A percentile compares a stretch with the other conserved stretches of the same genome.
Conservation (phyloP, 2,329 filamentous ascomycete genomes). For the Macrophomina tecta region DNA sequence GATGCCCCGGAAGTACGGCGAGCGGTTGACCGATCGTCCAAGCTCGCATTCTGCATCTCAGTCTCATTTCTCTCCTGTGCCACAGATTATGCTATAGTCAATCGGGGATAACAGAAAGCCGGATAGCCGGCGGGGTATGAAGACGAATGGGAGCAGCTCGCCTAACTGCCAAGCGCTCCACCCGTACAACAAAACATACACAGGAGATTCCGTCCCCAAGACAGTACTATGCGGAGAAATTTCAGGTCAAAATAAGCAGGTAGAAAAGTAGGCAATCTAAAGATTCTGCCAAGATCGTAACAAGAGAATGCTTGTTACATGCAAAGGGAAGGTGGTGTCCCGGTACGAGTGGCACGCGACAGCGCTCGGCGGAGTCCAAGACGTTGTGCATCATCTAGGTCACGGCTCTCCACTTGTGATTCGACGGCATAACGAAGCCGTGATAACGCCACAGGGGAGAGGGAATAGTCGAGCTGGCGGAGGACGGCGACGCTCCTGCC, state of each 20-base stretch:
- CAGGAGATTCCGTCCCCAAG: background rate
- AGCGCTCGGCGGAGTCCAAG: constrained; percentile 17
- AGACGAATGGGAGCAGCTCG: background rate
- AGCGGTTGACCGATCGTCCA: background rate
- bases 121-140: background rate
- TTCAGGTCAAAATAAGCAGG: constrained; percentile 18
- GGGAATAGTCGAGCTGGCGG: background rate
- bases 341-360: constrained; percentile 6
- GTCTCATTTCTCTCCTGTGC: background rate
- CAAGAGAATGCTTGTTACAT: constrained; percentile 2
- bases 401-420: background rate
- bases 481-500: background rate
- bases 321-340: constrained; percentile 10
- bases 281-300: constrained; percentile 9
- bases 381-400: background rate
- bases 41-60: background rate
- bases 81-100: background rate
- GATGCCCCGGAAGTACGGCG: no score
- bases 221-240: background rate
- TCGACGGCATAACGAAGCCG: constrained; percentile 8
- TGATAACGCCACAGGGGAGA: constrained; percentile 13
- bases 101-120: background rate
- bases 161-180: background rate
- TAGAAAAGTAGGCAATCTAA: constrained; percentile 3
- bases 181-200: background rate